Evolutionary conservation across 2,329 filamentous ascomycete species (phyloP).

Genomic region (Catunica adiposa): DNA sequence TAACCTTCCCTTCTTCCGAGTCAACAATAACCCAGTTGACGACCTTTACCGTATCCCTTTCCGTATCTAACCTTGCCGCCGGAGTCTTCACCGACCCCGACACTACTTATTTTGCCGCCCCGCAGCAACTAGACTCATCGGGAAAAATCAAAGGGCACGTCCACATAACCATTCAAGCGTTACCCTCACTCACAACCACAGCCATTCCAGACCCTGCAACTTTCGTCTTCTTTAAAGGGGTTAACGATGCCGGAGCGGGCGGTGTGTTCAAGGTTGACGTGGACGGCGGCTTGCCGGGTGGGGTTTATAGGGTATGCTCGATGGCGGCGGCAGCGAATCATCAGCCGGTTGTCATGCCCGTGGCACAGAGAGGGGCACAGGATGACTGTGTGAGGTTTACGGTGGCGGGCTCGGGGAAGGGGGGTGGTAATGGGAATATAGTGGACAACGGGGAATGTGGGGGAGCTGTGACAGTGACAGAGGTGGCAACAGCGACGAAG

Average conservation of each 20-base stretch:
- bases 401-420: constrained; percentile 19
- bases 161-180: constrained; percentile 35
- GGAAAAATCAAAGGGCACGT: constrained; percentile 29
- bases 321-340: constrained; percentile 35
- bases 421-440: too few species aligned
- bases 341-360: constrained; percentile 41
- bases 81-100: constrained; percentile 38
- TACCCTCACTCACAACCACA: constrained; percentile 23
- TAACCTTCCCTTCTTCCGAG: constrained; percentile 29
- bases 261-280: constrained; percentile 30
- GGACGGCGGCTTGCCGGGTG: constrained; percentile 29
- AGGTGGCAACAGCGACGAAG: neutral
- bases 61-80: constrained; percentile 32
- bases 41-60: constrained; percentile 32
- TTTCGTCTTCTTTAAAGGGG: constrained; percentile 42
- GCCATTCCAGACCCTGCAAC: constrained; percentile 23
- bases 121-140: constrained; percentile 30
- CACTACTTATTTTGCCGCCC: constrained; percentile 37
- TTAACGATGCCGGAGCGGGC: constrained; percentile 34
- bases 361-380: constrained; percentile 36
- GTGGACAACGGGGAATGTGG: neutral
- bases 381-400: constrained; percentile 36
- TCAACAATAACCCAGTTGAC: constrained; percentile 24
- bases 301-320: constrained; percentile 34
- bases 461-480: neutral